Evolutionary conservation across 345 rosid genomes (phyloP).

Genomic region (Noccaea caerulescens): DNA sequence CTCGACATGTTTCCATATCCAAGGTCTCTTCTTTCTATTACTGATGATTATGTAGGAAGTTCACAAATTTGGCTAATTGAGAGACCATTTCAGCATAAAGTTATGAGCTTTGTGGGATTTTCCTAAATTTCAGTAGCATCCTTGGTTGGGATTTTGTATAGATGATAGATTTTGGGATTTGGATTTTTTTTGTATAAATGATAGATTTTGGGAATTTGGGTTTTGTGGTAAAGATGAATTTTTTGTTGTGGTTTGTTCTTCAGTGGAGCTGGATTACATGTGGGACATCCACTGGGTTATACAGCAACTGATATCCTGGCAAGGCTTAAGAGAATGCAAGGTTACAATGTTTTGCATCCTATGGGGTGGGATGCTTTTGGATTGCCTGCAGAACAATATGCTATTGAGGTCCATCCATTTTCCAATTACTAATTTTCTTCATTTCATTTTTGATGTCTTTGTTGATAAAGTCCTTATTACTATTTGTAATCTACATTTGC

Average conservation of each 20-base stretch:
- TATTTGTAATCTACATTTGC: conserved; percentile 31
- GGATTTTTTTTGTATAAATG: neutral
- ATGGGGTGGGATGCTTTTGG: conserved; percentile 99
- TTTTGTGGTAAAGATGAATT: conserved; percentile 15
- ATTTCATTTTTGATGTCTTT: neutral
- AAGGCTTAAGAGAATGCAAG: conserved; percentile 88
- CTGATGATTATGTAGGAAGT: neutral
- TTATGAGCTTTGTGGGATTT: conserved; percentile 5
- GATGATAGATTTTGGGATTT: conserved; percentile 1
- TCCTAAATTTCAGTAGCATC: neutral
- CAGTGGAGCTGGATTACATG: conserved; percentile 98
- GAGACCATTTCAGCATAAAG: neutral
- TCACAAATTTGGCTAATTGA: conserved; percentile 23
- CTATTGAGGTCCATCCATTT: conserved; percentile 68
- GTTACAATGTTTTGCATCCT: conserved; percentile 91
- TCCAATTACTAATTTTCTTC: neutral
- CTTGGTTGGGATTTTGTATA: neutral
- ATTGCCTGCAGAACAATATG: conserved; percentile 96
- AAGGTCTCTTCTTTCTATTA: conserved; percentile 54
- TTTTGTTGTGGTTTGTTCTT: conserved; percentile 7
- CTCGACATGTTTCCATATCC: conserved; percentile 99
- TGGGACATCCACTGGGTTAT: conserved; percentile 94
- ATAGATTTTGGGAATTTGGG: neutral
- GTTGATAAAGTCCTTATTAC: conserved; percentile 14
- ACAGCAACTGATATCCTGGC: conserved; percentile 95